phyloP scores from a whole-genome alignment of 1,139 yeast species.

The Debaryomyces subglobosus region DNA sequence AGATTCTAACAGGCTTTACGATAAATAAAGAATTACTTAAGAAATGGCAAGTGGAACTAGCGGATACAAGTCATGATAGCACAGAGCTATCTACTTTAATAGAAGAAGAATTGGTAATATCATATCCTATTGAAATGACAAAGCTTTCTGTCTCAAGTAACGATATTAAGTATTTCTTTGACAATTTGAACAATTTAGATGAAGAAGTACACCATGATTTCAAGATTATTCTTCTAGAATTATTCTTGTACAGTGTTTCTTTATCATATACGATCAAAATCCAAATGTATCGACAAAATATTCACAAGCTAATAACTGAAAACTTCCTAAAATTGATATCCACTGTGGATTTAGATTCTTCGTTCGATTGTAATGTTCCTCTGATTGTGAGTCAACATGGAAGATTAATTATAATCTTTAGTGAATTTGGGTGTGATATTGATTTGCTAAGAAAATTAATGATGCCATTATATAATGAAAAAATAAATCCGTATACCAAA shows the following conservation, averaged over 20 bases:
- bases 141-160: slow-evolving; percentile 3
- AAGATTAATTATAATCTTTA: slow-evolving; percentile 29
- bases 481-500: slow-evolving; percentile 15
- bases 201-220: slow-evolving; percentile 33
- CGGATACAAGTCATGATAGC: slow-evolving; percentile 25
- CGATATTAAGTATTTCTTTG: slow-evolving; percentile 20
- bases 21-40: slow-evolving; percentile 31
- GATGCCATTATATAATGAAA: slow-evolving; percentile 19
- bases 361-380: slow-evolving; percentile 13
- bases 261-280: slow-evolving; percentile 30
- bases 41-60: slow-evolving; percentile 44
- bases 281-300: slow-evolving; percentile 21
- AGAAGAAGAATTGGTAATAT: slow-evolving; percentile 27
- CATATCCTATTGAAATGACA: slow-evolving; percentile 15
- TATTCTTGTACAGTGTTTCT: slow-evolving; percentile 27
- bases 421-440: slow-evolving; percentile 42
- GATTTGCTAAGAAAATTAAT: slow-evolving; percentile 24
- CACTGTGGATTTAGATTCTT: not conserved
- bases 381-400: slow-evolving; percentile 23
- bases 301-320: slow-evolving; percentile 27
- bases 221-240: slow-evolving; percentile 33
- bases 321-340: slow-evolving; percentile 14
- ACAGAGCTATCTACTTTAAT: slow-evolving; percentile 24
- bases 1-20: slow-evolving; percentile 27
- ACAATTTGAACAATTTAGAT: slow-evolving; percentile 19